Evolutionary conservation across 176 grass and related monocot species (phyloP), one percentile per base, ranked within the genome.

Genomic region (Thinopyrum elongatum): DNA sequence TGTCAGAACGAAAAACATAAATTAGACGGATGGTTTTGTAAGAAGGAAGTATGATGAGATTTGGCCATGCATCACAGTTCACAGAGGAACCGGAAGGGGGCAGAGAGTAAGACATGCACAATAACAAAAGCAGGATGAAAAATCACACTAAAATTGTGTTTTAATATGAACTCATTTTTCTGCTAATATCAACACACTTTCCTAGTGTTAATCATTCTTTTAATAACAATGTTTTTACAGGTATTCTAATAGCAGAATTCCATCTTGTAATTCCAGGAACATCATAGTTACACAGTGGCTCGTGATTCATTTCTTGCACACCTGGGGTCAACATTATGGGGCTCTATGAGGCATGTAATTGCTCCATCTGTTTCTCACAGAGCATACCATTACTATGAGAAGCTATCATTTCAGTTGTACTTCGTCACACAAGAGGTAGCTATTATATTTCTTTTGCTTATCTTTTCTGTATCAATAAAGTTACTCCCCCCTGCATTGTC

Each of bases 231-330:
- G 6, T 58, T 8, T 58, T 8, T 58, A 58, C 19, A 22, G 6
- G 55, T 22, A 22, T 22, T 22, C 16, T 59, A 41, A 53, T 72
- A 13, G 38, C 8, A 10, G 7, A 68, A 44, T 87, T 59, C 7
- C 63, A 82, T 70, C 42, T 60, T 70, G 36, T 65, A 65, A 60
- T 77, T 35, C 22, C 90, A 95, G 93, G 90, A 92, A 89, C 83
- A 94, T 89, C 79, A 85, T 47, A 94, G 83, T 84, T 98, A 98
- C 74, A 94, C 83, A 65, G 93, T 95, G 74, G 96, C 91, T 72
- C 93, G 82, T 51, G 96, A 98, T 89, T 94, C 93, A 64, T 95
- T 98, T 87, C 93, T 98, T 59, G 93, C 96, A 70, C 96, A 95
- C 47, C 86, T 98, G 89, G 96, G 96, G 42, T 92, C 96, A 63